Percentiles rank a stretch among this genome's conserved stretches.
Evolutionary conservation across 1,139 yeast genomes (phyloP).

Genomic region (Hyphopichia pseudoburtonii): DNA sequence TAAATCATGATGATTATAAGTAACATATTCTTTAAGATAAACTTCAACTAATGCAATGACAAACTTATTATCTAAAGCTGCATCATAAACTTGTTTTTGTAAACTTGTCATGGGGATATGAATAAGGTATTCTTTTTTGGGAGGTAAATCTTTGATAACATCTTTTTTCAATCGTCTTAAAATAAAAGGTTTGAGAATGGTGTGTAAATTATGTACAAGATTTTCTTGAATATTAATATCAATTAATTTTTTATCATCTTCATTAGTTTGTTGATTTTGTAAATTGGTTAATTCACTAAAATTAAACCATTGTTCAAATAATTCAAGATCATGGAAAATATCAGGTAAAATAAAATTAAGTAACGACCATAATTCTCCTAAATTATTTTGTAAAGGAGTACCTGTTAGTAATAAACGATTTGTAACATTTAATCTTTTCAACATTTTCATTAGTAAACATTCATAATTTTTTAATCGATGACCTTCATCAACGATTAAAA

Average conservation of each 20-base stretch:
- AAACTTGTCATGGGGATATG: slow-evolving; percentile 65
- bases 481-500: slow-evolving; percentile 92
- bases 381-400: slow-evolving; percentile 88
- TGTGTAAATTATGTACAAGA: slow-evolving; percentile 76
- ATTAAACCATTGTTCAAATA: slow-evolving; percentile 94
- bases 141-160: slow-evolving; percentile 69
- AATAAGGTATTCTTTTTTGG: slow-evolving; percentile 83
- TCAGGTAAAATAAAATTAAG: slow-evolving; percentile 89
- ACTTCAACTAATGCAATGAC: slow-evolving; percentile 41
- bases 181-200: slow-evolving; percentile 84
- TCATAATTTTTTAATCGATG: slow-evolving; percentile 85
- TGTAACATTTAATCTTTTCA: slow-evolving; percentile 63
- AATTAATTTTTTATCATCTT: slow-evolving; percentile 41
- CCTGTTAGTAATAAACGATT: slow-evolving; percentile 85
- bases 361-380: slow-evolving; percentile 87
- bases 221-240: slow-evolving; percentile 63
- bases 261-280: slow-evolving; percentile 32
- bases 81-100: slow-evolving; percentile 66
- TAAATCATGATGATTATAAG: slow-evolving; percentile 25
- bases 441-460: slow-evolving; percentile 67
- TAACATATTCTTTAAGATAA: slow-evolving; percentile 46
- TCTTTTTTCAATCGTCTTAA: slow-evolving; percentile 76
- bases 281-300: slow-evolving; percentile 55
- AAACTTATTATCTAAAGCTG: slow-evolving; percentile 51
- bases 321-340: slow-evolving; percentile 82